Base-by-base conservation (phyloP, 495 filamentous ascomycete species). In the Penicillium turbatum region DNA sequence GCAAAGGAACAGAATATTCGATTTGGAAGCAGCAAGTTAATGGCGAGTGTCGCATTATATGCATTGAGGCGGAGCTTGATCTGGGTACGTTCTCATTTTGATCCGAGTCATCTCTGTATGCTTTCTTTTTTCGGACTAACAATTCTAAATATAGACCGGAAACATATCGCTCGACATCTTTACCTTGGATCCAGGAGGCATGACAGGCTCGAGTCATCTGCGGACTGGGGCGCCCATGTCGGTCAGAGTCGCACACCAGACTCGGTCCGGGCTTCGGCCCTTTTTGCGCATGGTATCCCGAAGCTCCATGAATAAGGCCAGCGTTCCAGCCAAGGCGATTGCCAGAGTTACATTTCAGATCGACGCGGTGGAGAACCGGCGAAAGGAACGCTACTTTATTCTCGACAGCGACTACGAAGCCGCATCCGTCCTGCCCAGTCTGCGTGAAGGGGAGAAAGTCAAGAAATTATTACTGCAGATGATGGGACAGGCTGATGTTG, bases 11-110 rank as follows among this genome's bases (percentile, higher is more conserved):
- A 54, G 1, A 66, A 57, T 39, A 39, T 60, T 24, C 71, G 70
- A 10, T 75, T 67, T 54, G 71, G 67, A 34, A 75, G 72, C 51
- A 75, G 72, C 53, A 75, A 75, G 49, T 48, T 75, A 21, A 44
- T 73, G 15, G 67, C 65, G 49, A 73, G 69, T 45, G 68, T 68
- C 2, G 68, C 68, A 24, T 64, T 75, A 60, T 75, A 75, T 66
- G 70, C 69, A 40, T 55, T 75, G 60, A 68, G 70, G 39, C 64
- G 72, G 38, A 75, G 72, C 50, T 50, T 75, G 58, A 64, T 69
- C 27, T 55, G 66, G 38, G 72, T 75, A 49, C 66, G 71, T 65
- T 46, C 15, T 21, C 36, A 43, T 30, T 30, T 44, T 38, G 40
- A 34, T 58, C 40, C 19, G 21, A 29, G 17, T 48, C 36, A 16